Base-by-base conservation (phyloP, 2,329 filamentous ascomycete species). In the Beauveria brongniartii region DNA sequence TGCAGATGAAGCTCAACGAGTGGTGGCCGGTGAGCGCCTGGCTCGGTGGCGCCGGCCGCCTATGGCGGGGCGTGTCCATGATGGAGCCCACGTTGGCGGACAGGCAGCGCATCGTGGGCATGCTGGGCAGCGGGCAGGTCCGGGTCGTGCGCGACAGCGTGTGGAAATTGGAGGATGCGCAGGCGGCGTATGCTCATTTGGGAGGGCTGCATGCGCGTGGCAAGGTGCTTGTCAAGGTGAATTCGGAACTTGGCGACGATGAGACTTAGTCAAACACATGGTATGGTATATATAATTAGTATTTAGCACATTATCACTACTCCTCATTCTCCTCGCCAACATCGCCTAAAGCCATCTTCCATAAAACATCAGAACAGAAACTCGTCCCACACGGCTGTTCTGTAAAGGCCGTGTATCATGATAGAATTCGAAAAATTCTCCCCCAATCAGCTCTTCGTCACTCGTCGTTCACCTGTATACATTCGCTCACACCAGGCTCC, bases 31-130 rank as follows among this genome's bases (percentile, higher is more conserved):
- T 67, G 6, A 67, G 69, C 9, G 62, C 52, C 14, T 72, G 68
- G 69, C 67, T 78, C 2, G 73, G 74, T 10, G 75, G 74, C 54
- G 71, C 69, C 10, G 74, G 74, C 26, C 66, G 75, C n/a, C 67
- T 64, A 57, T 77, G 70, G 69, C 60, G 66, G 18, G 70, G 67
- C 63, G 70, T 70, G 12, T 68, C 65, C n/a, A 72, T 71, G 67
- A 73, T 72, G 72, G 69, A 61, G 28, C 70, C 71, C 1, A 70
- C 70, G 43, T 64, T 69, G 26, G 68, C 69, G 43, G 67, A 72
- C 58, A 67, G 75, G 52, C 66, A 73, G 64, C 63, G 67, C 9
- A 59, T 78, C 20, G 65, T 69, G 1, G 66, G 67, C 14, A 69
- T 77, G 68, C 66, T 74, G 41, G 68, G 64, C 0, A 70, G 63